Base-by-base conservation (phyloP, 768 basidiomycete genomes). In the Filobasidium floriforme region DNA sequence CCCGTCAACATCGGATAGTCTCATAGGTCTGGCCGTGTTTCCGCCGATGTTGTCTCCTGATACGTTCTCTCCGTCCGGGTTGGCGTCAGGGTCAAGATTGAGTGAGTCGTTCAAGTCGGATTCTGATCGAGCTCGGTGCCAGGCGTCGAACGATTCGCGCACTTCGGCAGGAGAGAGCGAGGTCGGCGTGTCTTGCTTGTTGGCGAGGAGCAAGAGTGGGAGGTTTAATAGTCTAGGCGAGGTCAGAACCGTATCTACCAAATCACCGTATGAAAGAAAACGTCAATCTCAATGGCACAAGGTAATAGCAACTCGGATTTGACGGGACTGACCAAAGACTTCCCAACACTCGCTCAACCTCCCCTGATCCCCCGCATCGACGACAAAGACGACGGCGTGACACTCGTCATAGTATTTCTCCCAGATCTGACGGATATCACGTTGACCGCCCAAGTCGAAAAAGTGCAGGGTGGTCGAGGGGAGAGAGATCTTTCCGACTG, bases 371-470 rank as follows among this genome's bases (percentile, higher is more conserved):
- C 88, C 85, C 10, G 92, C 91, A 77, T 99, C 96, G 61, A 99
- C 86, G 61, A 98, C 89, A 72, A 90, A 99, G 46, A 89, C 91
- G 54, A 98, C 90, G 9, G 93, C 94, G 77, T 99, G 94, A 70
- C 92, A 96, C 76, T 97, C 92, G 63, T 90, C 88, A 77, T 94
- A 97, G 79, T 99, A 99, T 62, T 75, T 76, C 3, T 88, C 86
- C 93, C 94, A 98, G 70, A 99, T 94, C 41, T 86, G 88, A 32
- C 94, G 84, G 46, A 99, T 94, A 26, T 93, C 92, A 1, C 88
- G 82, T 75, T 98, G 94, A 0, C 94, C 94, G 12, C 96, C 94
- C 11, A 99, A 83, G 75, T 99, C 96, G 86, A 92, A 96, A 82
- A 98, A 97, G 74, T 91, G 90, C 29, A 98, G 85, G 32, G 94